A percentile compares a stretch with the other conserved stretches of the same genome.
phyloP scores from a whole-genome alignment of 2,329 filamentous ascomycete species.

The Penicillium digitatum region DNA sequence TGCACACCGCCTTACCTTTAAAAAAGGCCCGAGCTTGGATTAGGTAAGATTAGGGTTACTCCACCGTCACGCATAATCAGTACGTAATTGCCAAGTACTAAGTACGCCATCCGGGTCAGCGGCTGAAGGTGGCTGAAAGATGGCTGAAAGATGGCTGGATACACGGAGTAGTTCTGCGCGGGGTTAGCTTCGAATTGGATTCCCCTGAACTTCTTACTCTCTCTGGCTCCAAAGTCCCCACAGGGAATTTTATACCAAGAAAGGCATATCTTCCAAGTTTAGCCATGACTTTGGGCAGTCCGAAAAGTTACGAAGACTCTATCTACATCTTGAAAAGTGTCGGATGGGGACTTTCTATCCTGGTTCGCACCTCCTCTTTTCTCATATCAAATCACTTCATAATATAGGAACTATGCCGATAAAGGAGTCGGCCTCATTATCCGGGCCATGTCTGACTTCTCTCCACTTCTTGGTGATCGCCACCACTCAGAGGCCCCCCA shows the following conservation, averaged over 20 bases:
- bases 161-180: not conserved
- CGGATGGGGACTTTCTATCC: constrained; percentile 3
- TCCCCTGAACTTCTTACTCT: not conserved
- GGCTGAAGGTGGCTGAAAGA: constrained; percentile 2
- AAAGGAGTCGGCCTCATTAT: constrained; percentile 7
- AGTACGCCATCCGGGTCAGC: not conserved
- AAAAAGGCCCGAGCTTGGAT: not conserved
- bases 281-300: not conserved
- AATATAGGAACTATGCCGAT: not conserved
- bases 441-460: not conserved
- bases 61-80: not conserved
- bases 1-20: constrained; percentile 3
- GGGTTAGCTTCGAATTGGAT: not conserved
- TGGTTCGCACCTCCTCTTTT: not conserved
- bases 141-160: not conserved
- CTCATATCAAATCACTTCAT: not conserved
- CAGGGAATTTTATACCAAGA: not conserved
- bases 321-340: not conserved
- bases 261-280: not conserved
- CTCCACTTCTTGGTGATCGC: constrained; percentile 9
- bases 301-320: not conserved
- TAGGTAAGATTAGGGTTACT: not conserved
- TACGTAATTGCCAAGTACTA: constrained; percentile 4
- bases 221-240: not conserved
- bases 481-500: constrained; percentile 16